Percentiles rank a stretch among this genome's conserved stretches.
These are phyloP conservation scores for Lachnellula arida DNA, from an alignment of 2,329 filamentous ascomycete genomes.

Conservation along the genomic window DNA sequence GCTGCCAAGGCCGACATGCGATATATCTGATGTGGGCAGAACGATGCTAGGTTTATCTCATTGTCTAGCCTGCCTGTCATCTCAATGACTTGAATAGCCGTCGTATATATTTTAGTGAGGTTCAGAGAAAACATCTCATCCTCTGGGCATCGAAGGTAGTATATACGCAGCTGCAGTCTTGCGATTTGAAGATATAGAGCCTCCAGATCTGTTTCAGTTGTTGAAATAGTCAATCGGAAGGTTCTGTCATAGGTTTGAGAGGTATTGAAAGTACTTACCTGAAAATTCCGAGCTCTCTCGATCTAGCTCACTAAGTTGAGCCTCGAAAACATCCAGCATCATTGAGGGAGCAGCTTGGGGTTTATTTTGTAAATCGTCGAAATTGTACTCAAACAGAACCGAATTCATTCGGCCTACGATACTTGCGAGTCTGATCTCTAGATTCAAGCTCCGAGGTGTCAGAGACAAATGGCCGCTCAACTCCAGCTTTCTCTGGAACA, in stretches of 20 bases:
- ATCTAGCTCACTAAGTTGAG: conserved; percentile 9
- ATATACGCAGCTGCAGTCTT: conserved; percentile 9
- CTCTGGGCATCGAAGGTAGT: conserved; percentile 10
- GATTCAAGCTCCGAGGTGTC: conserved; percentile 1
- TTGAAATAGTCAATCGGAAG: background rate
- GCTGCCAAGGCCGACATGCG: conserved; percentile 10
- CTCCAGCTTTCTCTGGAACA: conserved; percentile 9
- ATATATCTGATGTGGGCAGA: conserved; percentile 10
- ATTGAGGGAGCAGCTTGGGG: conserved; percentile 10
- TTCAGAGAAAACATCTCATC: conserved; percentile 6
- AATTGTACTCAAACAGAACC: conserved; percentile 10
- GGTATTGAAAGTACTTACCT: background rate
- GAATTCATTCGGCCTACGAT: conserved; percentile 9
- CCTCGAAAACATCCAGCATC: conserved; percentile 12
- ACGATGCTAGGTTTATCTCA: conserved; percentile 6
- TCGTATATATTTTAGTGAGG: conserved; percentile 9
- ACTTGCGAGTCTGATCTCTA: conserved; percentile 8
- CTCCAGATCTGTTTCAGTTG: conserved; percentile 3
- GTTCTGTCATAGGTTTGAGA: background rate
- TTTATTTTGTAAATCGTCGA: conserved; percentile 8
- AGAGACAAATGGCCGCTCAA: conserved; percentile 3
- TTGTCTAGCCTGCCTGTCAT: conserved; percentile 2
- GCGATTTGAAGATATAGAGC: conserved; percentile 7
- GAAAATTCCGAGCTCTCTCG: background rate
- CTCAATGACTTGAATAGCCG: conserved; percentile 6